Conservation (phyloP, 1,284 basidiomycete species). For the Ustilago shanxiensis region DNA sequence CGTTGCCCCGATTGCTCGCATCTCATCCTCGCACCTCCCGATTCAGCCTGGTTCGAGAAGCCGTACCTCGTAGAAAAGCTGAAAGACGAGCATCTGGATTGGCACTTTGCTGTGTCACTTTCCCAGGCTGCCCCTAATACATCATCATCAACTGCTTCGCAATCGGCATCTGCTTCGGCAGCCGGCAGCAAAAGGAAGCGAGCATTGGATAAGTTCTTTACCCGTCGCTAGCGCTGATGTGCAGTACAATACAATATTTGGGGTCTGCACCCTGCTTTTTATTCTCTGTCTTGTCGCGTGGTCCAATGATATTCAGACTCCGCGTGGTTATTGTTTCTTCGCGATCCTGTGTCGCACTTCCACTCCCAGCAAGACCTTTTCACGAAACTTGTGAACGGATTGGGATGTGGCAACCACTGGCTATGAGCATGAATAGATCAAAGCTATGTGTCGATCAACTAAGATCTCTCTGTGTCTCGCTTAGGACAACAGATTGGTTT, state of each 20-base stretch:
- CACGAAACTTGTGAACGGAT: slow-evolving; percentile 1
- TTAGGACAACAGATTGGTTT: slow-evolving; percentile 5
- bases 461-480: background rate
- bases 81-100: slow-evolving; percentile 61
- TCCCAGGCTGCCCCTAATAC: slow-evolving; percentile 31
- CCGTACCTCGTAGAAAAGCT: slow-evolving; percentile 44
- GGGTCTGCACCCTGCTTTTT: slow-evolving; percentile 37
- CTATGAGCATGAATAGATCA: no score
- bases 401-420: background rate
- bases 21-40: slow-evolving; percentile 29
- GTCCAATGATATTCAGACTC: slow-evolving; percentile 12
- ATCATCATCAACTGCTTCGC: background rate
- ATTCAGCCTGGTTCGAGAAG: slow-evolving; percentile 42
- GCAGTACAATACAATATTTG: slow-evolving; percentile 6
- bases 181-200: slow-evolving; percentile 33
- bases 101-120: slow-evolving; percentile 60
- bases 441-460: slow-evolving; percentile 1
- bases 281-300: slow-evolving; percentile 17
- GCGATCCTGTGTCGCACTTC: background rate
- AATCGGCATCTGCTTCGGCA: background rate
- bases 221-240: slow-evolving; percentile 21
- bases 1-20: slow-evolving; percentile 53
- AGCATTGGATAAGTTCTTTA: slow-evolving; percentile 40
- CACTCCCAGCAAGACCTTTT: slow-evolving; percentile 1
- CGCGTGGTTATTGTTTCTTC: slow-evolving; percentile 2